Conservation (phyloP, 768 basidiomycete species). For the Collybia nuda region DNA sequence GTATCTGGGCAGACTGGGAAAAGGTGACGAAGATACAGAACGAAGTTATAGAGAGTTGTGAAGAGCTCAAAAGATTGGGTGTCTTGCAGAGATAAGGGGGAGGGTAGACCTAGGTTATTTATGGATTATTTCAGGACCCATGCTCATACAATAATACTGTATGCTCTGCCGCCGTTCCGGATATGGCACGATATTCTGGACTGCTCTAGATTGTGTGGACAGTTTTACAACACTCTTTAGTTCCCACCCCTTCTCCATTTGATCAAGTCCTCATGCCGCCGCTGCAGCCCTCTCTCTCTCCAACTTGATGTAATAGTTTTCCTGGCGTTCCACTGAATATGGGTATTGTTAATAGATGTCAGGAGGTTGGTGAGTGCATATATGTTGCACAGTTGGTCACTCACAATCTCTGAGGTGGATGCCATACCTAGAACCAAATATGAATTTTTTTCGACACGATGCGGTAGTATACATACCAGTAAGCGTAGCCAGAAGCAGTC, state of each 20-base stretch:
- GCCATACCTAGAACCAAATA: constrained; percentile 67
- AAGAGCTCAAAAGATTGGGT: constrained; percentile 67
- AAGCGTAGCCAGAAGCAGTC: constrained; percentile 69
- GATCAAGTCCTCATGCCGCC: constrained; percentile 7
- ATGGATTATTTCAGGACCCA: constrained; percentile 2
- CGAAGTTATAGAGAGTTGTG: constrained; percentile 76
- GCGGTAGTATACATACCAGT: constrained; percentile 61
- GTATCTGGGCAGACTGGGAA: constrained; percentile 90
- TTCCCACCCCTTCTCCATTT: constrained; percentile 6
- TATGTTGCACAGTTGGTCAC: constrained; percentile 27
- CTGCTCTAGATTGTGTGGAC: background rate
- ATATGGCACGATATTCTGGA: background rate
- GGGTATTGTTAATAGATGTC: constrained; percentile 4
- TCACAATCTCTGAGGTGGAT: constrained; percentile 73
- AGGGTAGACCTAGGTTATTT: constrained; percentile 17
- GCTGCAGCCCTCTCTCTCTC: constrained; percentile 58
- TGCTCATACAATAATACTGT: constrained; percentile 10
- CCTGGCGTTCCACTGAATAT: constrained; percentile 73
- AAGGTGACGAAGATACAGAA: constrained; percentile 73
- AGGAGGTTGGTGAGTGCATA: background rate
- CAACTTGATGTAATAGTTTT: constrained; percentile 83
- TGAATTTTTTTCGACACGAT: constrained; percentile 15
- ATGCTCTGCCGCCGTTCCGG: constrained; percentile 3
- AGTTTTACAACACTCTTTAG: background rate
- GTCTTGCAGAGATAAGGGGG: constrained; percentile 38